A percentile compares a stretch with the other conserved stretches of the same genome.
phyloP scores from a whole-genome alignment of 345 rosid genomes.

The Tarenaya hassleriana region DNA sequence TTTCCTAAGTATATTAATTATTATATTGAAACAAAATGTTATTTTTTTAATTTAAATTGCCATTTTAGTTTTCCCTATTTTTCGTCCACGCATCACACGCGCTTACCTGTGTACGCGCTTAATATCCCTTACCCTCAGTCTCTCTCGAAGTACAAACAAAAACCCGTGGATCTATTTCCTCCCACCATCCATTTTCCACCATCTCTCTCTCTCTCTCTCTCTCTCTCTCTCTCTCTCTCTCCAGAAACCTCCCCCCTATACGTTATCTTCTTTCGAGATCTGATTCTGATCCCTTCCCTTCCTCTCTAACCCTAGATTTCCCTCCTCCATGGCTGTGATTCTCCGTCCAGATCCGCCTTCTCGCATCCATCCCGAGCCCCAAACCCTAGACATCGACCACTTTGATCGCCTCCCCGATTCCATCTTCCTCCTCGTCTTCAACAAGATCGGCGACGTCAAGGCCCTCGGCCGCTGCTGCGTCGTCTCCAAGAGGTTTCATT shows the following conservation, averaged over 20 bases:
- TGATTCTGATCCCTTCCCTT: conserved; percentile 23
- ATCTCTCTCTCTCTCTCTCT: not conserved
- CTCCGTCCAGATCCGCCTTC: conserved; percentile 49
- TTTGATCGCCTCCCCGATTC: conserved; percentile 87
- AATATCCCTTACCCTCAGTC: not conserved
- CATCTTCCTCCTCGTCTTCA: conserved; percentile 65
- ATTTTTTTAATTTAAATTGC: not conserved
- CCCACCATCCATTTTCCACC: conserved; percentile 17
- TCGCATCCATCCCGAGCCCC: conserved; percentile 44
- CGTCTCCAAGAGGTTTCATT: conserved; percentile 71
- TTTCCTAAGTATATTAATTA: too few relatives aligned
- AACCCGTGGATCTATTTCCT: conserved; percentile 21
- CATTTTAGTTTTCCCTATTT: not conserved
- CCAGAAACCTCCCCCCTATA: conserved; percentile 16
- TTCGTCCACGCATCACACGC: conserved; percentile 17
- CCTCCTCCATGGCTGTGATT: conserved; percentile 16
- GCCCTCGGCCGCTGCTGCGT: conserved; percentile 89
- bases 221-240: not conserved
- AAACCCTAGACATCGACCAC: conserved; percentile 44
- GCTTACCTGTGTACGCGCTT: conserved; percentile 16
- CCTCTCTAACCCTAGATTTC: conserved; percentile 19
- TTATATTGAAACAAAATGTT: too few relatives aligned
- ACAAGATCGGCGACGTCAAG: conserved; percentile 85
- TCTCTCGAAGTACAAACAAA: conserved; percentile 22
- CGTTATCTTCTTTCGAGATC: conserved; percentile 19